Conservation (phyloP, 345 rosid species). For the Euphorbia peplus region DNA sequence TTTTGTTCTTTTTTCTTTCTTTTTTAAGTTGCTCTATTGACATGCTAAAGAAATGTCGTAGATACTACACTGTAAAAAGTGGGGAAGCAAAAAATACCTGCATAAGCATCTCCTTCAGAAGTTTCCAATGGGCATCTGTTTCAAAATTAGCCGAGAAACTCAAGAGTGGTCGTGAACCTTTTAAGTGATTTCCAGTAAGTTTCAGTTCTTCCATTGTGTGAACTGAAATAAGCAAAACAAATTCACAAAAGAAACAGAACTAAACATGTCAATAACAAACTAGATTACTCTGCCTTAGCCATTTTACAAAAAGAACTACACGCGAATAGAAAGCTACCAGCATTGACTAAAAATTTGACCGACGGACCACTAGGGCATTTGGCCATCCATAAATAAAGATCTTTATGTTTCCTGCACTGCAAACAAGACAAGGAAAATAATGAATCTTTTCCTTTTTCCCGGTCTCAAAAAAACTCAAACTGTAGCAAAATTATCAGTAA, state of each 20-base stretch:
- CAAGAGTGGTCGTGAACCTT: slow-evolving; percentile 79
- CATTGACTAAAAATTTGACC: slow-evolving; percentile 90
- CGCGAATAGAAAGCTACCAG: slow-evolving; percentile 49
- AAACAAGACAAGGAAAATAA: not conserved
- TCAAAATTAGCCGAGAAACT: slow-evolving; percentile 84
- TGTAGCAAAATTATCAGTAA: too few relatives aligned
- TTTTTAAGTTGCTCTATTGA: not conserved
- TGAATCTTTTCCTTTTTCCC: not conserved
- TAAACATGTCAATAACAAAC: not conserved
- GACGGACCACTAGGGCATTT: slow-evolving; percentile 67
- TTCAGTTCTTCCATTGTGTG: slow-evolving; percentile 97
- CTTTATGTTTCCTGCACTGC: slow-evolving; percentile 96
- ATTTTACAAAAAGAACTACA: not conserved
- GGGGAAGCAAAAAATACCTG: slow-evolving; percentile 44
- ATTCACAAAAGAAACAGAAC: not conserved
- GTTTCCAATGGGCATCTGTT: slow-evolving; percentile 85
- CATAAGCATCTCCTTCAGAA: slow-evolving; percentile 76
- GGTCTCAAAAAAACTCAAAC: too few relatives aligned
- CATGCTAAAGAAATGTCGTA: not conserved
- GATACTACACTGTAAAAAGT: not conserved
- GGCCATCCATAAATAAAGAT: slow-evolving; percentile 92
- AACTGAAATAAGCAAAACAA: slow-evolving; percentile 38
- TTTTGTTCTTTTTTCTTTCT: too few relatives aligned
- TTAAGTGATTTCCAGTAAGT: slow-evolving; percentile 93
- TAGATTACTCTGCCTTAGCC: not conserved